Percentiles rank a stretch among this genome's conserved stretches.
These are phyloP conservation scores for Apophysomyces elegans DNA, from an alignment of 371 early-diverging fungal genomes.

Conservation along the genomic window DNA sequence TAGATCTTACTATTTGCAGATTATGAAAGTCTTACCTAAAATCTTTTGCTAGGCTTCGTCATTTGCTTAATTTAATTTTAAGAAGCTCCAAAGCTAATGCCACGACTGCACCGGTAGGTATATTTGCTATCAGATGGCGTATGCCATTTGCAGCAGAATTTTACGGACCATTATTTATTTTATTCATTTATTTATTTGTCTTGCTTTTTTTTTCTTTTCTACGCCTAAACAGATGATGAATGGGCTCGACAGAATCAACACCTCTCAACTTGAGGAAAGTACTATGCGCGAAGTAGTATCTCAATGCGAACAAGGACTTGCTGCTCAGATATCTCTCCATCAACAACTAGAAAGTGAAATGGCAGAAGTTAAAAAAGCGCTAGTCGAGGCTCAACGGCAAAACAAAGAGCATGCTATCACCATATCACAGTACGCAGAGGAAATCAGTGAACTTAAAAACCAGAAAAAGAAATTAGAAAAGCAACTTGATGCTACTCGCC, in stretches of 20 bases:
- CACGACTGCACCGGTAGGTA: constrained; percentile 10
- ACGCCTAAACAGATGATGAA: not conserved
- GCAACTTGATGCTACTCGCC: not conserved
- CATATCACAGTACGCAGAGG: constrained; percentile 6
- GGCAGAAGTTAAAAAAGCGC: constrained; percentile 11
- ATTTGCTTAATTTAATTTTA: constrained; percentile 36
- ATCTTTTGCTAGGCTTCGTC: constrained; percentile 26
- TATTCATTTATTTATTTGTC: not conserved
- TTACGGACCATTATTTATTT: not conserved
- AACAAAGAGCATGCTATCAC: constrained; percentile 1
- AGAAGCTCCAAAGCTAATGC: constrained; percentile 36
- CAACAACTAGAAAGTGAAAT: constrained; percentile 20
- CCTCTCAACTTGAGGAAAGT: constrained; percentile 14
- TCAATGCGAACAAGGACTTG: constrained; percentile 39
- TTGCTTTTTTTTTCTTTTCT: no score
- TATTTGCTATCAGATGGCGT: not conserved
- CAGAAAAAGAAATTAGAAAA: constrained; percentile 1
- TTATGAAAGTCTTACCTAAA: not conserved
- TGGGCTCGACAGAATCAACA: constrained; percentile 14
- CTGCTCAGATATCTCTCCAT: constrained; percentile 24
- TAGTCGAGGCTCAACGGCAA: not conserved
- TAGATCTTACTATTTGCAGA: constrained; percentile 7
- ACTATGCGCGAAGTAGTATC: constrained; percentile 41
- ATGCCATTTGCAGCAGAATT: not conserved
- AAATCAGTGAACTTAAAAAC: not conserved